Evolutionary conservation across 1,139 yeast species (phyloP).

Genomic region (Casaregolazyma suthepensis): DNA sequence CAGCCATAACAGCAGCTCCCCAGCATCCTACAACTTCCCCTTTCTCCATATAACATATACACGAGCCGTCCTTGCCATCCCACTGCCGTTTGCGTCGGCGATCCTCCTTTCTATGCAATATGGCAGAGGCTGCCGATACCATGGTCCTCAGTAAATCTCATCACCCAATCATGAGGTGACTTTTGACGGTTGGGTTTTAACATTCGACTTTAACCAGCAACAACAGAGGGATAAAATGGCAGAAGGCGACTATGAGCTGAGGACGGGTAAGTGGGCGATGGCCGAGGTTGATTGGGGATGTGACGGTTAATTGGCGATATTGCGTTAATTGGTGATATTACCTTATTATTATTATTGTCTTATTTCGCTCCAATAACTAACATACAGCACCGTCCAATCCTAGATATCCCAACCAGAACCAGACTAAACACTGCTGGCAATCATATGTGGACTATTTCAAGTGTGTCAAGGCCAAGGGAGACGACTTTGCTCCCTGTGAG

Average conservation of each 20-base stretch:
- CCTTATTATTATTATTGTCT: too few relatives aligned
- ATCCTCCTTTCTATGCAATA: background rate
- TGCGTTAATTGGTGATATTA: background rate
- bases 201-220: constrained; percentile 3
- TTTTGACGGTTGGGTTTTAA: constrained; percentile 4
- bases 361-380: constrained; percentile 11
- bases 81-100: background rate
- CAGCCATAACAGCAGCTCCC: constrained; percentile 5
- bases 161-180: constrained; percentile 12
- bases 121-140: background rate
- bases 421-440: constrained; percentile 98
- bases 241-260: constrained; percentile 21
- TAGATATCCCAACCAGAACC: constrained; percentile 79
- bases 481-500: constrained; percentile 96
- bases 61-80: background rate
- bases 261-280: constrained; percentile 23
- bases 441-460: constrained; percentile 96
- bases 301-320: background rate
- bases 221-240: constrained; percentile 14
- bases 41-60: background rate
- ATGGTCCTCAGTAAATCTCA: constrained; percentile 9
- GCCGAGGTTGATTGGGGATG: background rate
- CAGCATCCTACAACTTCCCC: constrained; percentile 4
- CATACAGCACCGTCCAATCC: constrained; percentile 10
- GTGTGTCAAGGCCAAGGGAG: constrained; percentile 95